Conservation (phyloP, 2,329 filamentous ascomycete genomes). For the Plectosphaerella plurivora region DNA sequence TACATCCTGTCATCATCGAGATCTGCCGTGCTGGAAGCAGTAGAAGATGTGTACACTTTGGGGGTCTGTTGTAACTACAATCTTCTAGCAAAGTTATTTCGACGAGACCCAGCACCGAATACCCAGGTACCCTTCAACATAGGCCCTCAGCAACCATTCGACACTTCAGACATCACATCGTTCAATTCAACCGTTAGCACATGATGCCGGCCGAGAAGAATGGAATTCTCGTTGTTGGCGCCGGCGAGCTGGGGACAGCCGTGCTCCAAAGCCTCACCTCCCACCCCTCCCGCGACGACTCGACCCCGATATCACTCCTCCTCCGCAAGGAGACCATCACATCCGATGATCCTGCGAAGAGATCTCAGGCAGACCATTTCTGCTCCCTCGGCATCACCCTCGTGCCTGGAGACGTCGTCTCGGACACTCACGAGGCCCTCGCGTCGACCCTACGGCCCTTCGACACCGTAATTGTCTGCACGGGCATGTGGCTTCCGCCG, state of each 20-base stretch:
- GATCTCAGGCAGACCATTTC: slow-evolving; percentile 25
- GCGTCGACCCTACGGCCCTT: slow-evolving; percentile 37
- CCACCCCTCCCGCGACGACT: slow-evolving; percentile 34
- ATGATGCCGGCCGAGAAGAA: slow-evolving; percentile 11
- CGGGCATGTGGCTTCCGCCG: slow-evolving; percentile 52
- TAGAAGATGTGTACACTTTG: no score
- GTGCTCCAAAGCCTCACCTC: slow-evolving; percentile 46
- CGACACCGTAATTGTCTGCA: slow-evolving; percentile 54
- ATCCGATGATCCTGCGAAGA: slow-evolving; percentile 30
- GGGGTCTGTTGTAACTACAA: no score
- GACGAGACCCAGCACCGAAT: no score
- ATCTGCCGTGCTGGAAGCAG: no score
- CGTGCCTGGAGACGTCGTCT: slow-evolving; percentile 39
- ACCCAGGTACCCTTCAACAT: no score
- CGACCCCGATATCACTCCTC: slow-evolving; percentile 44
- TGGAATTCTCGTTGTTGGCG: slow-evolving; percentile 56
- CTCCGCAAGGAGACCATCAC: slow-evolving; percentile 44
- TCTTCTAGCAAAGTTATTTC: no score
- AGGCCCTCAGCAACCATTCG: no score
- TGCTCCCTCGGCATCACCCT: slow-evolving; percentile 31
- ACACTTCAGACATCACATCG: no score
- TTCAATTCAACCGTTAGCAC: not conserved
- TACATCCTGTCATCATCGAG: no score
- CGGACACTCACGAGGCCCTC: slow-evolving; percentile 29
- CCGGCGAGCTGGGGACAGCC: slow-evolving; percentile 60